A percentile compares a stretch with the other conserved stretches of the same genome.
Evolutionary conservation across 768 basidiomycete species (phyloP).

Genomic region (Agaricus bisporus): DNA sequence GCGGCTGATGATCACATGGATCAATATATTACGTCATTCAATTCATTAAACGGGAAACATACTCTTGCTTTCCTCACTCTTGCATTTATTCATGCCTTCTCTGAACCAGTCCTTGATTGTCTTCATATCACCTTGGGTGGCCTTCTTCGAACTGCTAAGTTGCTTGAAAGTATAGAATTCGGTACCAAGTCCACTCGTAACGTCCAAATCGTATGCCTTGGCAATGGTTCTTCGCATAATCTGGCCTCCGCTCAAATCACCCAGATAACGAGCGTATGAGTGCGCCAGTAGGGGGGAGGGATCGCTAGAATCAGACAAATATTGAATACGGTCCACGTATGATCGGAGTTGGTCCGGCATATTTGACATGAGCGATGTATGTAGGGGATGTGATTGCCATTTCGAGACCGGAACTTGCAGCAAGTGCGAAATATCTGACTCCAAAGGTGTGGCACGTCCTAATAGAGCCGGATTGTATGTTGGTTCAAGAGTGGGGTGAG

Average conservation of each 20-base stretch:
- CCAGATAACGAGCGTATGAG: conserved; percentile 78
- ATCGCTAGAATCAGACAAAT: conserved; percentile 38
- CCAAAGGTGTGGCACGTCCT: conserved; percentile 50
- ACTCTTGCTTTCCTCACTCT: conserved; percentile 37
- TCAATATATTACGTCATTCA: background rate
- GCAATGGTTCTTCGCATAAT: conserved; percentile 54
- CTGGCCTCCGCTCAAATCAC: conserved; percentile 78
- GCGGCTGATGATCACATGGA: conserved; percentile 24
- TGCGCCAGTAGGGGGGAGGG: conserved; percentile 62
- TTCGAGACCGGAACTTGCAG: conserved; percentile 41
- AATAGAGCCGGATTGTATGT: conserved; percentile 70
- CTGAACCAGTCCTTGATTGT: conserved; percentile 72
- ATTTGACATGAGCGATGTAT: conserved; percentile 37
- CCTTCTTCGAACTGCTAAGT: conserved; percentile 38
- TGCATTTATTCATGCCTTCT: conserved; percentile 43
- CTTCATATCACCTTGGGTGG: conserved; percentile 55
- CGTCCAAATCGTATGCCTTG: conserved; percentile 61
- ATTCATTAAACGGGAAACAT: conserved; percentile 6
- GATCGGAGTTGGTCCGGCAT: conserved; percentile 38
- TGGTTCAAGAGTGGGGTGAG: conserved; percentile 55
- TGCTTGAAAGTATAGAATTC: conserved; percentile 67
- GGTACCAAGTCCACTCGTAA: conserved; percentile 44
- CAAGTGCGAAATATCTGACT: conserved; percentile 63
- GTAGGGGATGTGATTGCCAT: conserved; percentile 54
- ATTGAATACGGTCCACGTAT: conserved; percentile 49